Base-by-base conservation (phyloP, 306 rosid species). In the Gastrolobium villosum region DNA sequence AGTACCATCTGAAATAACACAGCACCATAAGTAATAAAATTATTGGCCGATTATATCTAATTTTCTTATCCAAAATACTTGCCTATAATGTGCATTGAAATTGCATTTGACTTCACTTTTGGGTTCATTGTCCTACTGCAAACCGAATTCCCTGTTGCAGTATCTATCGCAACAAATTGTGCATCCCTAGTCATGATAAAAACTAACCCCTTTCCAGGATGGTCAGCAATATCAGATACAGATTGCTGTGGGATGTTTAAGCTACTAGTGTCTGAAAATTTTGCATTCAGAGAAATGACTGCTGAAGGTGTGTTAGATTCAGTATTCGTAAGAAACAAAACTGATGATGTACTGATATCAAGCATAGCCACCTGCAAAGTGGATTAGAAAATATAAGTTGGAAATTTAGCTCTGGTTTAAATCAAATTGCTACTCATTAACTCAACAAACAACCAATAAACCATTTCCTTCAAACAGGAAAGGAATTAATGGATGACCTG, bases 331-430 rank as follows among this genome's bases (percentile, higher is more conserved):
- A 92, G 82, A 89, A 89, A 85, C 79, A 92, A 69, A 83, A 91
- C 79, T 79, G 97, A 89, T 20, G 87, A 70, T 52, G 91, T 52
- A 69, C 75, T 73, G 67, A 83, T 70, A 87, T 90, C 93, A 83
- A 94, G 80, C 93, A 92, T 53, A 49, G 97, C 94, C 56, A 94
- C 97, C 98, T 94, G 96, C 77, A 72, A 81, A 86, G 68, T 20
- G 72, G 63, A 80, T 76, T 50, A 70, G 35, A 74, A 86, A 61
- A 78, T 48, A 74, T 44, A 77, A 73, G 81, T 59, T 64, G 62
- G 75, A 83, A 64, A 54, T 59, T 40, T 20, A 28, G 64, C 56
- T 53, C 45, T 66, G 30, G 45, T 85, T 79, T 30, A 45, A 70
- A 74, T 77, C 31, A 74, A 70, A 75, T 74, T 65, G 13, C 79